Conservation (phyloP, 768 basidiomycete species). For the Leucosporidium scottii region DNA sequence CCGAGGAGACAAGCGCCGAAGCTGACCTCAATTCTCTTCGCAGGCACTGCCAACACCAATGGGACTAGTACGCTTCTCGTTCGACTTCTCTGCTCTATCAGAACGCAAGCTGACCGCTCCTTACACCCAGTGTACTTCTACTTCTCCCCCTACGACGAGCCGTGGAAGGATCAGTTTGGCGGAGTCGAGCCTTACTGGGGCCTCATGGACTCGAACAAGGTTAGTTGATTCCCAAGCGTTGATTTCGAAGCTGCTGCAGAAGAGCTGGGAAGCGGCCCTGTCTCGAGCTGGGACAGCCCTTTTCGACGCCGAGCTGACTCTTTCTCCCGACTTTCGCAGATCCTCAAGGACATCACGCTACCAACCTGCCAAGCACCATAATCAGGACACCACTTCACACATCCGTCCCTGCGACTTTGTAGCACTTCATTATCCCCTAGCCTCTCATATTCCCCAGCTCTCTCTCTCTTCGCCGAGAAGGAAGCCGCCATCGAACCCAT, state of each 20-base stretch:
- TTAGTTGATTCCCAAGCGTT: slow-evolving; percentile 26
- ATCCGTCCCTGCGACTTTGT: background rate
- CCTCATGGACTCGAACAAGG: slow-evolving; percentile 54
- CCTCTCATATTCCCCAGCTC: background rate
- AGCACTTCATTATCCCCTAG: background rate
- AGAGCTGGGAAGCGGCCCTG: too few relatives aligned
- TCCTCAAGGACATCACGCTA: background rate
- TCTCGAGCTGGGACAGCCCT: too few relatives aligned
- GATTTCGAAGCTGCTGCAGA: too few relatives aligned
- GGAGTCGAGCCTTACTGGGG: slow-evolving; percentile 60
- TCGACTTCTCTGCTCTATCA: background rate
- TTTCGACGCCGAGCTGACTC: too few relatives aligned
- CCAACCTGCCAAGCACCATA: background rate
- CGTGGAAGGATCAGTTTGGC: slow-evolving; percentile 33
- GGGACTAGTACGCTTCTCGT: slow-evolving; percentile 60
- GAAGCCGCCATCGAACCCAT: background rate
- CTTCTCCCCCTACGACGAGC: slow-evolving; percentile 48
- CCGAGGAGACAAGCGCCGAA: too few relatives aligned
- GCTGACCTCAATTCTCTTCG: too few relatives aligned
- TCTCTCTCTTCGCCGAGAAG: background rate
- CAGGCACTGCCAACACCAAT: slow-evolving; percentile 57
- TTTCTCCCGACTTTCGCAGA: background rate
- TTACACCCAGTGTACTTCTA: slow-evolving; percentile 17
- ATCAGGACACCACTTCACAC: background rate
- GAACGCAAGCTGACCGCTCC: too few relatives aligned